These are phyloP conservation scores for Teratosphaeria viscida DNA, from an alignment of 2,329 filamentous ascomycete species.

Conservation along the genomic window DNA sequence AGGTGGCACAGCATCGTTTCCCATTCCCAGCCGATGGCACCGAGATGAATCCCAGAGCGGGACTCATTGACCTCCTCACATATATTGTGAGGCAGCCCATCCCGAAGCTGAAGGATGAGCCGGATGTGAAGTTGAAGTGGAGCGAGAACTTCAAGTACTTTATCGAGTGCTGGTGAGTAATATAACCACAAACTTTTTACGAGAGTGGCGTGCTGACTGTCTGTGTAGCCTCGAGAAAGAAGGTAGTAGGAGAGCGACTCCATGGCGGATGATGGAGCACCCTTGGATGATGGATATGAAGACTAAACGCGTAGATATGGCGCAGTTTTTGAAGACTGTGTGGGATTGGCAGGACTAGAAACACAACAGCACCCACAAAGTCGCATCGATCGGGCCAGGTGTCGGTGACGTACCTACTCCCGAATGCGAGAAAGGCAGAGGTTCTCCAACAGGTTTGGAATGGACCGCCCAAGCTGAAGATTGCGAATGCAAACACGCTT, in stretches of 20 bases:
- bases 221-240: constrained; percentile 78
- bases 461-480: not conserved
- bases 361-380: too few relatives aligned
- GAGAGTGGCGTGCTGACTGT: not conserved
- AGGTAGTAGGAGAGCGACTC: constrained; percentile 71
- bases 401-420: not conserved
- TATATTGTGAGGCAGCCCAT: constrained; percentile 96
- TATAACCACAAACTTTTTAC: not conserved
- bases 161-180: constrained; percentile 91
- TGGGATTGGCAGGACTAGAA: constrained; percentile 82
- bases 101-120: constrained; percentile 87
- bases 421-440: not conserved
- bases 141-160: constrained; percentile 98
- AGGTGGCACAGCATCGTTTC: constrained; percentile 98
- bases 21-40: constrained; percentile 95
- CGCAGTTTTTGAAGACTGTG: constrained; percentile 81
- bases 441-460: not conserved
- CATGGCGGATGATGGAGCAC: constrained; percentile 98
- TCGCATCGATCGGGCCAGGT: not conserved
- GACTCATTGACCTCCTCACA: constrained; percentile 86
- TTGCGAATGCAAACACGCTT: not conserved
- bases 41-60: constrained; percentile 86
- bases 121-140: constrained; percentile 71
- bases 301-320: constrained; percentile 94
- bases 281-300: constrained; percentile 98